These are phyloP conservation scores for Solanum tarijense DNA, from an alignment of 257 asterid genomes.

Conservation along the genomic window DNA sequence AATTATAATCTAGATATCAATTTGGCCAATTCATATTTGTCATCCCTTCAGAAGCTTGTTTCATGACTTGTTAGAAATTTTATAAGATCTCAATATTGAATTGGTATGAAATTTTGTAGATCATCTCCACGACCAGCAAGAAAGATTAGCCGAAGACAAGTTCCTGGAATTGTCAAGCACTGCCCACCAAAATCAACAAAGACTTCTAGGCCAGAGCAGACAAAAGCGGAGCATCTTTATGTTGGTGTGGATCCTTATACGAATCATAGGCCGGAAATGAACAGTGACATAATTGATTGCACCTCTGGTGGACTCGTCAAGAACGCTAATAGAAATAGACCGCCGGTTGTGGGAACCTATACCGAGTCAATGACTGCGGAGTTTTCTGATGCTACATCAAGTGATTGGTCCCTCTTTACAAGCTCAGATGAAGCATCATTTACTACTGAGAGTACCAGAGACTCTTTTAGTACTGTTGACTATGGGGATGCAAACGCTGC, in stretches of 20 bases:
- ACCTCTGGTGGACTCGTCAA: conserved; percentile 15
- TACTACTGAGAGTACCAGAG: conserved; percentile 77
- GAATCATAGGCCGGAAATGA: conserved; percentile 9
- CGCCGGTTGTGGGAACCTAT: conserved; percentile 13
- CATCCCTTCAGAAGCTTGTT: not conserved
- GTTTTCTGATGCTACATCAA: conserved; percentile 49
- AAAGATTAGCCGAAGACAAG: conserved; percentile 24
- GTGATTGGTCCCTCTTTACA: conserved; percentile 63
- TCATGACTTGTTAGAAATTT: not conserved
- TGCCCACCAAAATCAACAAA: conserved; percentile 23
- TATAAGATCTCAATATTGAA: not conserved
- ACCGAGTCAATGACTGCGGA: conserved; percentile 15
- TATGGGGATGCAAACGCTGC: conserved; percentile 23
- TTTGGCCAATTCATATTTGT: not conserved
- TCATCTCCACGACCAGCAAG: conserved; percentile 48
- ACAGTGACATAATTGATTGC: not conserved
- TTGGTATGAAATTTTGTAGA: conserved; percentile 18
- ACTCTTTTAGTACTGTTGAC: conserved; percentile 67
- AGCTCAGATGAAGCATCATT: conserved; percentile 84
- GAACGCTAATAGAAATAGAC: conserved; percentile 23
- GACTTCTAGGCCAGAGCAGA: conserved; percentile 24
- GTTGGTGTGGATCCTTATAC: conserved; percentile 8
- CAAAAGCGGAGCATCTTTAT: conserved; percentile 9
- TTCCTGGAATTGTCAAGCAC: conserved; percentile 15
- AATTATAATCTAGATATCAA: not conserved